Conservation (phyloP, 306 rosid genomes). For the Delonix regia region DNA sequence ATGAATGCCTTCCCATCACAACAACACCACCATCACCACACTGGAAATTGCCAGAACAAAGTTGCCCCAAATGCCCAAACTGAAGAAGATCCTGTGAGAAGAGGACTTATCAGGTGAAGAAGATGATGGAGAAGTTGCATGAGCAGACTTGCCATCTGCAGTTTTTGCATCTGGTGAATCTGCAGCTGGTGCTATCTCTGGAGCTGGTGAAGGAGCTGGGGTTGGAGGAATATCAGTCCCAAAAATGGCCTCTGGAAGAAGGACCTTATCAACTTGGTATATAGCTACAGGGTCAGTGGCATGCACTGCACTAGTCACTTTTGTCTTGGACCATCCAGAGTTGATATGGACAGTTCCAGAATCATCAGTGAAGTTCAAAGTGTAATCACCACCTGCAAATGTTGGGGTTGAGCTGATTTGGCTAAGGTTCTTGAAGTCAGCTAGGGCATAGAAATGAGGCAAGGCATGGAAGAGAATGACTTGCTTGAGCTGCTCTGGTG, state of each 20-base stretch:
- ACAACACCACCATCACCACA: conserved; percentile 55
- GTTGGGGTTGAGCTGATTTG: conserved; percentile 61
- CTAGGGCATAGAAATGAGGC: conserved; percentile 75
- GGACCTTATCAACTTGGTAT: conserved; percentile 76
- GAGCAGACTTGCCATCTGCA: conserved; percentile 49
- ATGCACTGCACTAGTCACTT: conserved; percentile 82
- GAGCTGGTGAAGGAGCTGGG: conserved; percentile 87
- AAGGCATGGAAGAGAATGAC: conserved; percentile 81
- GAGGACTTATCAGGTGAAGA: conserved; percentile 55
- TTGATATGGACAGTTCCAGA: conserved; percentile 63
- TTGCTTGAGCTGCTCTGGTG: conserved; percentile 66
- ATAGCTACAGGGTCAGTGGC: conserved; percentile 85
- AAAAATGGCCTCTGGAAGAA: conserved; percentile 87
- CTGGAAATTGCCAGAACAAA: conserved; percentile 62
- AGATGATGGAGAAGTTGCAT: conserved; percentile 70
- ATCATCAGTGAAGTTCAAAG: conserved; percentile 75
- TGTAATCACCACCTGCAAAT: conserved; percentile 77
- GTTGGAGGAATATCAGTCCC: conserved; percentile 85
- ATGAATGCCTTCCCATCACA: conserved; percentile 42
- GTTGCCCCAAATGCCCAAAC: conserved; percentile 57
- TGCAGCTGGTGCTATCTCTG: conserved; percentile 70
- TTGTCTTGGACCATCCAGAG: conserved; percentile 85
- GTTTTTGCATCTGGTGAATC: conserved; percentile 58
- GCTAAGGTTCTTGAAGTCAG: conserved; percentile 82
- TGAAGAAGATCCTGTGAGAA: conserved; percentile 54